Percentiles rank a stretch among this genome's conserved stretches.
phyloP scores from a whole-genome alignment of 2,329 filamentous ascomycete species.

The Ceratocystis harringtonii region DNA sequence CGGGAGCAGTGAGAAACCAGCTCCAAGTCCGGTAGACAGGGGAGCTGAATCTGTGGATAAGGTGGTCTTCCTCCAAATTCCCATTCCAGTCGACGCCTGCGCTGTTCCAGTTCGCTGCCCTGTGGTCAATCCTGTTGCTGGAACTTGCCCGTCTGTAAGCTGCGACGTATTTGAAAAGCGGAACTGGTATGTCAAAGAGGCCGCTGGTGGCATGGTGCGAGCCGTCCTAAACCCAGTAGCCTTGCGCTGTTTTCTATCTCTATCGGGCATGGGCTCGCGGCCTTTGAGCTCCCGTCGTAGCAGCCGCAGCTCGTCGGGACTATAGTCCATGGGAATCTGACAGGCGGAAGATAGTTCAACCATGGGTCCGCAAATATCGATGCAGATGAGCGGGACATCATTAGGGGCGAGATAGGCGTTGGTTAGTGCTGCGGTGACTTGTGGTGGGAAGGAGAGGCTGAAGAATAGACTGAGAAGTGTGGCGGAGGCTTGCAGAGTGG shows the following conservation, averaged over 20 bases:
- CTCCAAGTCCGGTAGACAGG: background rate
- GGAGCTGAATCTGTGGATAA: background rate
- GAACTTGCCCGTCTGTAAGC: background rate
- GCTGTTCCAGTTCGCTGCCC: background rate
- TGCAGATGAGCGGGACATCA: conserved; percentile 28
- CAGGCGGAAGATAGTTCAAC: conserved; percentile 29
- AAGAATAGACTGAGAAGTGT: conserved; percentile 1
- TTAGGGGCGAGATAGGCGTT: conserved; percentile 24
- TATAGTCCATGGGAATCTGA: conserved; percentile 19
- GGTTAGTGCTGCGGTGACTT: conserved; percentile 22
- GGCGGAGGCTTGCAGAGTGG: background rate
- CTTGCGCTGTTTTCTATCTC: background rate
- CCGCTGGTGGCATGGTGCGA: background rate
- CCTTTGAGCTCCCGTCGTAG: background rate
- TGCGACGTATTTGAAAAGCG: background rate
- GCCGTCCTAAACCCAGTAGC: background rate
- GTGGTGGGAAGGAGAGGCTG: conserved; percentile 21
- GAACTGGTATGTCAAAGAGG: background rate
- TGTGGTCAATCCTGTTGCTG: background rate
- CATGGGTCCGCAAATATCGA: conserved; percentile 30
- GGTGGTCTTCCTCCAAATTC: background rate
- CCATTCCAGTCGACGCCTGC: background rate
- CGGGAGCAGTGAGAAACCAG: background rate
- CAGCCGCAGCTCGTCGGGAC: background rate
- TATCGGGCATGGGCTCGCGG: background rate